These are phyloP conservation scores for Penicillium antarcticum DNA, from an alignment of 495 filamentous ascomycete genomes.

Conservation along the genomic window DNA sequence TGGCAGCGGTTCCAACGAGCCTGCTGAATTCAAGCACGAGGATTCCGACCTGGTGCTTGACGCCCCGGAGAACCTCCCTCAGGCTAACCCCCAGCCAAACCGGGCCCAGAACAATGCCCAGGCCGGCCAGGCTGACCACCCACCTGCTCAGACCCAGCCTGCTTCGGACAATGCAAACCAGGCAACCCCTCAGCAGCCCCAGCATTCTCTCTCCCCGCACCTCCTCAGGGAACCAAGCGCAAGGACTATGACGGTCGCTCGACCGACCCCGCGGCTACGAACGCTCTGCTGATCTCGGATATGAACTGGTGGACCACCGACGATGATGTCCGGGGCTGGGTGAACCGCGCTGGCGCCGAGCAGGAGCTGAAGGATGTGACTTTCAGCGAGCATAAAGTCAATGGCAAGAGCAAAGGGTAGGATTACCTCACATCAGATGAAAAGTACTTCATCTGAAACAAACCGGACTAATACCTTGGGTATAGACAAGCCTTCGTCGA, in stretches of 20 bases:
- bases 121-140: too few species aligned
- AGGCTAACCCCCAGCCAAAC: neutral
- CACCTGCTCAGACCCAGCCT: neutral
- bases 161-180: slow-evolving; percentile 18
- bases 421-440: slow-evolving; percentile 16
- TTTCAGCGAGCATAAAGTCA: slow-evolving; percentile 97
- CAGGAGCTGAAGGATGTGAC: slow-evolving; percentile 87
- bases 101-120: neutral
- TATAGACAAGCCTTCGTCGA: slow-evolving; percentile 86
- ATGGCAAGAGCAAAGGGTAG: slow-evolving; percentile 97
- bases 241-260: slow-evolving; percentile 74
- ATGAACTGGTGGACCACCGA: slow-evolving; percentile 96
- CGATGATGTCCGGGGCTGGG: slow-evolving; percentile 90
- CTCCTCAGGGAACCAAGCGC: slow-evolving; percentile 70
- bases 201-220: slow-evolving; percentile 18
- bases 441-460: slow-evolving; percentile 2
- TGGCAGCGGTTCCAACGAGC: slow-evolving; percentile 49
- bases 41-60: slow-evolving; percentile 42
- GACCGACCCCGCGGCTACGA: slow-evolving; percentile 77
- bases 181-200: slow-evolving; percentile 8
- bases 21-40: slow-evolving; percentile 51
- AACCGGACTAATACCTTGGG: neutral
- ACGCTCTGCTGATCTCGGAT: slow-evolving; percentile 79
- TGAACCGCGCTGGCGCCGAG: slow-evolving; percentile 70
- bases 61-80: slow-evolving; percentile 20